These are phyloP conservation scores for Candida nanaspora DNA, from an alignment of 805 yeast genomes.

Conservation along the genomic window DNA sequence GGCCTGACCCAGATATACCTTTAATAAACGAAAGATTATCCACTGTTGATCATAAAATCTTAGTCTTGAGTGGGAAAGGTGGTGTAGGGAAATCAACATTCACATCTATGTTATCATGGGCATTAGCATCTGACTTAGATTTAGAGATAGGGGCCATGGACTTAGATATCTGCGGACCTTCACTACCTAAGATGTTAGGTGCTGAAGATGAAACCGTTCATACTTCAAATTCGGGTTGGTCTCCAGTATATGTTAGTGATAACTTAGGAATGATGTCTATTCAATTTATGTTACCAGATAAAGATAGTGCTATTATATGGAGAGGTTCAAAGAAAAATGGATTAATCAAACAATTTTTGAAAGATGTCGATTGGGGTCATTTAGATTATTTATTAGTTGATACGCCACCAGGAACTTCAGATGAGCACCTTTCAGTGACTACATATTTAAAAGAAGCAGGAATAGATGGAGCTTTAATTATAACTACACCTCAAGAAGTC, in stretches of 20 bases:
- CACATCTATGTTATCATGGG: conserved; percentile 95
- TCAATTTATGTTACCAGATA: conserved; percentile 88
- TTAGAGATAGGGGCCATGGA: conserved; percentile 95
- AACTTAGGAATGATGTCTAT: conserved; percentile 94
- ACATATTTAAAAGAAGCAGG: conserved; percentile 84
- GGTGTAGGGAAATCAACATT: conserved; percentile 98
- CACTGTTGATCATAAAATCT: conserved; percentile 65
- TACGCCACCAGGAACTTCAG: conserved; percentile 98
- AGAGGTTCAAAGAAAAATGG: conserved; percentile 95
- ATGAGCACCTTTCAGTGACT: conserved; percentile 89
- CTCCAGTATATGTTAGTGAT: conserved; percentile 93
- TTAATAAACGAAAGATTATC: conserved; percentile 60
- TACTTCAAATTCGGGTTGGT: conserved; percentile 89
- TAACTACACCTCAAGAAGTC: conserved; percentile 97
- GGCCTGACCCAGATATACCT: conserved; percentile 92
- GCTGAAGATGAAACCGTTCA: conserved; percentile 82
- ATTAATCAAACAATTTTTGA: conserved; percentile 84
- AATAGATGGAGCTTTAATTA: conserved; percentile 89
- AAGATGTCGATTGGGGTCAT: conserved; percentile 93
- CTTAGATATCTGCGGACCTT: conserved; percentile 96
- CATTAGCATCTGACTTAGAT: conserved; percentile 74
- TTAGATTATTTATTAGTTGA: conserved; percentile 85
- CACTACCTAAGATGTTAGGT: conserved; percentile 91
- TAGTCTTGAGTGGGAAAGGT: conserved; percentile 78
- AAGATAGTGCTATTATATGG: conserved; percentile 94